Conservation (phyloP, 176 grass and related monocot genomes). For the Miscanthus lutarioriparius region DNA sequence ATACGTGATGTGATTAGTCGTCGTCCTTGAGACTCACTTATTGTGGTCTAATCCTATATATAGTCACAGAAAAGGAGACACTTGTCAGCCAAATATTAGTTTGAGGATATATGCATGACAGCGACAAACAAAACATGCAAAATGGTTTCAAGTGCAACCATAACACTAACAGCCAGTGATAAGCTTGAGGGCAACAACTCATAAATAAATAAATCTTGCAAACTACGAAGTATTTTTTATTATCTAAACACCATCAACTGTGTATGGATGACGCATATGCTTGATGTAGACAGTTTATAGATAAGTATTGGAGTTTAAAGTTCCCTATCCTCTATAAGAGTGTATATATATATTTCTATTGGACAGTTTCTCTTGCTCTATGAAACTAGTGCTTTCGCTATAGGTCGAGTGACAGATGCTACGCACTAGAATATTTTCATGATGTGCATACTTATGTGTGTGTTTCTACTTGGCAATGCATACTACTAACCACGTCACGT, state of each 20-base stretch:
- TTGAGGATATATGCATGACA: neutral
- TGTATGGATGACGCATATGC: neutral
- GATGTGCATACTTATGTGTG: neutral
- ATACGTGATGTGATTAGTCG: neutral
- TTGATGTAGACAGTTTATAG: neutral
- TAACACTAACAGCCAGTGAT: neutral
- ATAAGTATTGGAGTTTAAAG: neutral
- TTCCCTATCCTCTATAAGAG: neutral
- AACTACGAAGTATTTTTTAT: neutral
- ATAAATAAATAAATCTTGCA: neutral
- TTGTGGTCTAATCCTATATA: conserved; percentile 4
- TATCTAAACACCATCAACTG: neutral
- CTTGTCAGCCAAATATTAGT: conserved; percentile 28
- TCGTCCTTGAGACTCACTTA: neutral
- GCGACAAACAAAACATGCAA: conserved; percentile 2
- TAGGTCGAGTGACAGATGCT: neutral
- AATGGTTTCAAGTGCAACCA: neutral
- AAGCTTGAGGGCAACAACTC: neutral
- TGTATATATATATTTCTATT: neutral
- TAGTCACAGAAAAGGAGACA: neutral
- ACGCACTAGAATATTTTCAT: neutral
- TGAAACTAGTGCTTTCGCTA: conserved; percentile 19
- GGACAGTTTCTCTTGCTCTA: neutral
- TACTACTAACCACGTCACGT: neutral
- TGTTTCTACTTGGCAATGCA: neutral